Evolutionary conservation across 2,329 filamentous ascomycete species (phyloP), one percentile per base, ranked within the genome.

Genomic region (Juglanconis oblonga): DNA sequence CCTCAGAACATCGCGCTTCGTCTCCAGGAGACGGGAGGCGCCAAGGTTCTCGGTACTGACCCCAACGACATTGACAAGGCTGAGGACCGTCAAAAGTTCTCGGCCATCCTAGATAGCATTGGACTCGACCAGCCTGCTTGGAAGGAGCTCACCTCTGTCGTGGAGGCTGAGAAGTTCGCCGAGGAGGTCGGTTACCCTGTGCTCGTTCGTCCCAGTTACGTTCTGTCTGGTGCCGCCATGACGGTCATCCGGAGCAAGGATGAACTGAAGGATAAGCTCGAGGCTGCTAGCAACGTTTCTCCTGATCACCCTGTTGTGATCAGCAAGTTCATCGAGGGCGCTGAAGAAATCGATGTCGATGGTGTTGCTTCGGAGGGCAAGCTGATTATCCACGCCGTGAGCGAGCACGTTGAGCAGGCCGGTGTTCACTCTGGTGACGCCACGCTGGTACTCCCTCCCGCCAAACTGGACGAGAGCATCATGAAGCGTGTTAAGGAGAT

Each of bases 361-460:
- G 94, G 88, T 73, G 95, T 99, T 63, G 92, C 90, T 44, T 91
- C 90, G 45, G 81, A 90, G 67, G 95, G 95, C 67, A 88, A 95
- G 67, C 85, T 99, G 40, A 83, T 99, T 62, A 74, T 98, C 55
- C 95, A 99, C 73, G 94, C 95, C 59, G 87, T 99, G 69, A 93
- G 89, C 71, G 94, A 98, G 80, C 95, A 99, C 80, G 85, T 99
- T 64, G 95, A 99, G 77, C 91, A 96, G 69, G 95, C 95, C 61
- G 95, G 95, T 82, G 94, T 99, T 33, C 95, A 99, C 84, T 98
- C 95, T 58, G 95, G 95, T 70, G 95, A 99, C 71, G 95, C 95
- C 45, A 98, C 95, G 4, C 85, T 99, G 52, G 89, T 99, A 49
- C 87, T 99, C 1, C 95, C 95, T 24, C 95, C 95, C 4, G 87